Evolutionary conservation across 306 rosid genomes (phyloP).

Genomic region (Lathyrus tuberosus): DNA sequence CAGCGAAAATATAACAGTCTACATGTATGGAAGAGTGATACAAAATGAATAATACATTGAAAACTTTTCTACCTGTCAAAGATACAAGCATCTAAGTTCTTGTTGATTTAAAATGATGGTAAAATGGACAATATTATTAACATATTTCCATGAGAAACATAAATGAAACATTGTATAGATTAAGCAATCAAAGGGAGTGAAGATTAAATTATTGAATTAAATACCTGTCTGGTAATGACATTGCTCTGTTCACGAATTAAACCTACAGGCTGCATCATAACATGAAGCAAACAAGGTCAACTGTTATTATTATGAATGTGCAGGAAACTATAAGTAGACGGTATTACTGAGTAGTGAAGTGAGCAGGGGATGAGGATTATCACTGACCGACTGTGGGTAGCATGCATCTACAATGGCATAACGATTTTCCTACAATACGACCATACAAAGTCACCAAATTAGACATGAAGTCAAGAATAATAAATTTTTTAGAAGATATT

Average conservation of each 20-base stretch:
- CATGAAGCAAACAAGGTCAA: constrained; percentile 32
- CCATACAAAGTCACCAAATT: constrained; percentile 41
- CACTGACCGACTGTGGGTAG: constrained; percentile 89
- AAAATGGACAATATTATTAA: constrained; percentile 3
- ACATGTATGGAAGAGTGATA: constrained; percentile 1
- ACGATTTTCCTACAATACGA: constrained; percentile 81
- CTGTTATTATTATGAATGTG: constrained; percentile 8
- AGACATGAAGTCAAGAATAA: constrained; percentile 21
- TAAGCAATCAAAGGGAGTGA: constrained; percentile 13
- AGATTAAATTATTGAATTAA: constrained; percentile 14
- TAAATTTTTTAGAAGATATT: constrained; percentile 18
- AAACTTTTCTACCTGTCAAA: neutral
- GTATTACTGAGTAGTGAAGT: constrained; percentile 19
- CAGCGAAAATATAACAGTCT: constrained; percentile 13
- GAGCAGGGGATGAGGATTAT: constrained; percentile 34
- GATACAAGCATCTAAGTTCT: constrained; percentile 22
- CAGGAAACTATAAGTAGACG: neutral
- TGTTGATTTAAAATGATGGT: neutral
- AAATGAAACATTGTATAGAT: neutral
- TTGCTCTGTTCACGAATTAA: constrained; percentile 86
- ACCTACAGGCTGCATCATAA: constrained; percentile 77
- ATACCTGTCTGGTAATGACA: constrained; percentile 82
- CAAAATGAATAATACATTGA: neutral
- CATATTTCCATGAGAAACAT: constrained; percentile 19
- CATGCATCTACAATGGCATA: constrained; percentile 91